A percentile compares a stretch with the other conserved stretches of the same genome.
phyloP scores from a whole-genome alignment of 257 asterid species.

The Jacaranda copaia region DNA sequence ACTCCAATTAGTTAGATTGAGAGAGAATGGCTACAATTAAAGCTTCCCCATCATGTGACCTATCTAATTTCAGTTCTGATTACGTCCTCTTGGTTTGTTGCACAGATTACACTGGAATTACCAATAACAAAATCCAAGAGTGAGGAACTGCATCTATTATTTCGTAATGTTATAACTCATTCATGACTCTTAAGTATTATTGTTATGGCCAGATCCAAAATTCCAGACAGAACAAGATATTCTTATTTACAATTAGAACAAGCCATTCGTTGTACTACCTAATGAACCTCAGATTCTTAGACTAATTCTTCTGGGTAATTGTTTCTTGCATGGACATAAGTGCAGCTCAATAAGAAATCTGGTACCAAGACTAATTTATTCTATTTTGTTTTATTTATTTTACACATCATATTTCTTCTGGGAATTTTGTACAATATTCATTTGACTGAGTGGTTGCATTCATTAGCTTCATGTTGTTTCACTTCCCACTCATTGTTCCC shows the following conservation, averaged over 20 bases:
- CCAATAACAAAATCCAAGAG: constrained; percentile 55
- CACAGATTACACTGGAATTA: constrained; percentile 81
- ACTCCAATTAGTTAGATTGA: background rate
- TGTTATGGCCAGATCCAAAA: constrained; percentile 27
- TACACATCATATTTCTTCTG: constrained; percentile 10
- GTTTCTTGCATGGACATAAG: background rate
- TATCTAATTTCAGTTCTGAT: constrained; percentile 20
- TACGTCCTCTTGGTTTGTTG: constrained; percentile 28
- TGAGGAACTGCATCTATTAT: constrained; percentile 60
- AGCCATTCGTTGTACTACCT: background rate
- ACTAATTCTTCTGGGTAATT: constrained; percentile 24
- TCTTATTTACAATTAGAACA: background rate
- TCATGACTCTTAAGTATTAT: constrained; percentile 40
- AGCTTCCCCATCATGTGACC: background rate
- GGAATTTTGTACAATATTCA: background rate
- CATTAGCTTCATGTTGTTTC: too few relatives aligned
- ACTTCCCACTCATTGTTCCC: too few relatives aligned
- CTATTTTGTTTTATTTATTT: background rate
- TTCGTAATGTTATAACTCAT: constrained; percentile 50
- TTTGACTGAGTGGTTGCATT: too few relatives aligned
- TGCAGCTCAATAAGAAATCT: background rate
- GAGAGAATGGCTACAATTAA: background rate
- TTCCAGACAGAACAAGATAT: background rate
- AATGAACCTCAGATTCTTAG: constrained; percentile 17
- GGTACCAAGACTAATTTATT: background rate